These are phyloP conservation scores for Pythium aquatile DNA, from an alignment of 352 stramenopile species.

Conservation along the genomic window DNA sequence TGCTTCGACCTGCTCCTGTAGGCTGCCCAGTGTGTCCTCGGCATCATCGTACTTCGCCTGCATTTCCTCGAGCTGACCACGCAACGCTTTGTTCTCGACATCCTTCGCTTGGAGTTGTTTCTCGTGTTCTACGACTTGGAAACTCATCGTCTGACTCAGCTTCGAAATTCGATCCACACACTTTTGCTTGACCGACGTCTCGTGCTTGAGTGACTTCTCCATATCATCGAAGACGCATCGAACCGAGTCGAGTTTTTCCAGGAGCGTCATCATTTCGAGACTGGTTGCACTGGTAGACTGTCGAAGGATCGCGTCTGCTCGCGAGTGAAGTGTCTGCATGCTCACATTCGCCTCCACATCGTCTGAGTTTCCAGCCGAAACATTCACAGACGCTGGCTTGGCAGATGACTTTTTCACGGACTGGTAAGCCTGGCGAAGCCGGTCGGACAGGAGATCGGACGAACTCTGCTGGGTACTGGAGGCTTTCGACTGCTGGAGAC, in stretches of 20 bases:
- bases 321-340: slow-evolving; percentile 29
- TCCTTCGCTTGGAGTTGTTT: slow-evolving; percentile 50
- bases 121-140: slow-evolving; percentile 59
- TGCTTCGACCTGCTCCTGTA: slow-evolving; percentile 43
- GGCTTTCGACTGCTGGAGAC: background rate
- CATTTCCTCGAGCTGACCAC: slow-evolving; percentile 37
- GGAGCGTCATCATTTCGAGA: slow-evolving; percentile 32
- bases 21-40: slow-evolving; percentile 37
- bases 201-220: slow-evolving; percentile 40
- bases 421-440: slow-evolving; percentile 52
- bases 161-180: slow-evolving; percentile 69
- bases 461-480: slow-evolving; percentile 12
- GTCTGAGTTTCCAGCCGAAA: background rate
- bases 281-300: slow-evolving; percentile 10
- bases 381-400: slow-evolving; percentile 5
- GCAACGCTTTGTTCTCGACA: slow-evolving; percentile 35
- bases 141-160: slow-evolving; percentile 67
- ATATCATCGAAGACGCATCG: slow-evolving; percentile 28
- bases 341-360: background rate
- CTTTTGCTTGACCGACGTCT: slow-evolving; percentile 62
- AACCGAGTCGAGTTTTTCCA: slow-evolving; percentile 52
- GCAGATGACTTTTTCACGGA: slow-evolving; percentile 37
- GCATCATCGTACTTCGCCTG: slow-evolving; percentile 45
- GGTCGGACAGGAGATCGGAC: slow-evolving; percentile 36
- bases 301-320: slow-evolving; percentile 30